Base-by-base conservation (phyloP, 2,329 filamentous ascomycete genomes). In the Venturia pyrina region DNA sequence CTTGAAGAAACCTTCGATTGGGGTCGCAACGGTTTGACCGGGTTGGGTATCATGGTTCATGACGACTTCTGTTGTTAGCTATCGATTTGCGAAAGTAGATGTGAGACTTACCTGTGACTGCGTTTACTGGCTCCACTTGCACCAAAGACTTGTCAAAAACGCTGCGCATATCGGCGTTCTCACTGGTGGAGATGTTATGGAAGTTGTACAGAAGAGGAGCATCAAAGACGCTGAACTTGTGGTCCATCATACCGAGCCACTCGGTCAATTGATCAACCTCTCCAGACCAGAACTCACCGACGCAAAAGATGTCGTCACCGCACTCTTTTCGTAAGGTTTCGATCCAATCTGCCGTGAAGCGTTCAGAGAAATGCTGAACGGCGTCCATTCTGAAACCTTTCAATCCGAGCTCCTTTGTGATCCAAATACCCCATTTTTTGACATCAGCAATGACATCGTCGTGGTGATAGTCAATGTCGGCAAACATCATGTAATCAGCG, bases 31-130 rank as follows among this genome's bases (percentile, higher is more conserved):
- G 0, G 85, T 82, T 73, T 89, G 87, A 41, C 85, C 85, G 43
- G 83, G 78, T 50, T 86, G 77, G 0, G 88, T 90, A 72, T 91
- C 88, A 76, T 90, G 88, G 74, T 89, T 90, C 75, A 85, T 85
- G 1, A 90, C 87, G 5, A 90, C 81, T 68, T 48, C 10, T 24
- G 34, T 62, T 8, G 28, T 53, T 34, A 57, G 64, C 48, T 65
- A 43, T 15, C 40, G 19, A 60, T 43, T 17, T 28, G 24, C 63
- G 41, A 65, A 24, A 19, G 8, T 15, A 32, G 17, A 21, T 5
- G 13, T 19, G 8, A 46, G 50, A 32, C n/a, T 24, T 13, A 73
- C 81, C 75, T 75, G 83, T 82, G 62, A 88, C 84, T 10, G 86
- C 82, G 70, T 83, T 82, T 3, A 80, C 73, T 0, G 85, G 85